These are phyloP conservation scores for Talaromyces sp. DNA, from an alignment of 2,329 filamentous ascomycete species.

Conservation along the genomic window DNA sequence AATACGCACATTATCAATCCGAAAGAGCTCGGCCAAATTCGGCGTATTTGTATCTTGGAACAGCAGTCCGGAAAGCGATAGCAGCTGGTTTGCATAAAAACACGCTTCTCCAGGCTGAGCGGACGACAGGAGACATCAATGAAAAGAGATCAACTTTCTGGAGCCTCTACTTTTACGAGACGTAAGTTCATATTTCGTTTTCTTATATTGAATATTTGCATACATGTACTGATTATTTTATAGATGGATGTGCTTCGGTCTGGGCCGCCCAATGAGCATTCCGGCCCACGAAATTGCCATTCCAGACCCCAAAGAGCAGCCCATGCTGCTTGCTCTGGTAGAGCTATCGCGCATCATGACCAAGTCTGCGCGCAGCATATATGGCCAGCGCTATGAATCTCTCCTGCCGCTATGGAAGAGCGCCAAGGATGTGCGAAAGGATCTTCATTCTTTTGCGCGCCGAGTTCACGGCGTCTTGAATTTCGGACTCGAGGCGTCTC, in stretches of 20 bases:
- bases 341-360: conserved; percentile 37
- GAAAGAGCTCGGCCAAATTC: conserved; percentile 44
- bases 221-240: not conserved
- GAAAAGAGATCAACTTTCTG: conserved; percentile 37
- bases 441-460: conserved; percentile 24
- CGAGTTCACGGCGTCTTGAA: conserved; percentile 26
- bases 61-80: conserved; percentile 39
- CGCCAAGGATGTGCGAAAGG: conserved; percentile 28
- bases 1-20: conserved; percentile 41
- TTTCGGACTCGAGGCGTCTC: conserved; percentile 31
- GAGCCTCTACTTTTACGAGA: conserved; percentile 43
- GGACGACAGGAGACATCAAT: conserved; percentile 30
- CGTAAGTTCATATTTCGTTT: conserved; percentile 22
- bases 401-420: conserved; percentile 34
- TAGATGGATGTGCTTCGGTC: conserved; percentile 43
- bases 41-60: conserved; percentile 37
- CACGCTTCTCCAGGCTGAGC: conserved; percentile 25
- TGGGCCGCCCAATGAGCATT: conserved; percentile 40
- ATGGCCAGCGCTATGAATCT: conserved; percentile 38
- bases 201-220: not conserved
- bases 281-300: conserved; percentile 34
- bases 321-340: conserved; percentile 33
- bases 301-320: conserved; percentile 32
- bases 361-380: conserved; percentile 40
- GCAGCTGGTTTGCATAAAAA: conserved; percentile 44